Evolutionary conservation across 495 filamentous ascomycete species (phyloP), one percentile per base, ranked within the genome.

Genomic region (Aspergillus nanangensis): DNA sequence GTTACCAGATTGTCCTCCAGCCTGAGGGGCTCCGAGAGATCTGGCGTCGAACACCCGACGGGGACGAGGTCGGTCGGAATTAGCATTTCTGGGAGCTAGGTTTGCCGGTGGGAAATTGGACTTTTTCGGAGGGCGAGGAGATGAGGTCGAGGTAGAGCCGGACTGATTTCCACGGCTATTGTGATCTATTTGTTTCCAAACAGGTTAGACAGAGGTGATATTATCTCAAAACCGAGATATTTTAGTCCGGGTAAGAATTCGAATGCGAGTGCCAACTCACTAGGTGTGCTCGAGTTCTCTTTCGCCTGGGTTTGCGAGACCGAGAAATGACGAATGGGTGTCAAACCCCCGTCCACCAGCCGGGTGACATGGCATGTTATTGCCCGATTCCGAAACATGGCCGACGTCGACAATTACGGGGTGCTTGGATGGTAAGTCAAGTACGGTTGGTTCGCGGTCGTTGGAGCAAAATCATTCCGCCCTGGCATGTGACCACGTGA

Each of bases 11-110:
- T 63, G 55, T 13, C 55, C 56, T 38, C 53, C 53, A 38, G 52
- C 51, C 29, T 53, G 52, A 13, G 62, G 42, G 2, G 69, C 67
- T 3, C 61, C 67, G 29, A 74, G 57, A 11, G 66, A 67, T 46
- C 71, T 57, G 7, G 71, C 71, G 52, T 74, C 71, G 39, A 74
- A 43, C 11, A 58, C 52, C 19, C 63, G 62, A 21, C 60, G 60
- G 34, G 62, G 59, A 20, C 61, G 63, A 31, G 47, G 41, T 38
- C 47, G 48, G 23, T 51, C 58, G 29, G 50, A 50, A 23, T 50
- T 40, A 13, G 49, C 21, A 20, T 53, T 47, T 24, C 46, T 52
- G 24, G 34, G 33, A 18, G 47, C 51, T 19, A 53, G 25, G 14
- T 49, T 52, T 31, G 53, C 43, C 21, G 63, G 53, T 8, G 62